Base-by-base conservation (phyloP, 2,329 filamentous ascomycete genomes). In the Fusarium kyushuense region DNA sequence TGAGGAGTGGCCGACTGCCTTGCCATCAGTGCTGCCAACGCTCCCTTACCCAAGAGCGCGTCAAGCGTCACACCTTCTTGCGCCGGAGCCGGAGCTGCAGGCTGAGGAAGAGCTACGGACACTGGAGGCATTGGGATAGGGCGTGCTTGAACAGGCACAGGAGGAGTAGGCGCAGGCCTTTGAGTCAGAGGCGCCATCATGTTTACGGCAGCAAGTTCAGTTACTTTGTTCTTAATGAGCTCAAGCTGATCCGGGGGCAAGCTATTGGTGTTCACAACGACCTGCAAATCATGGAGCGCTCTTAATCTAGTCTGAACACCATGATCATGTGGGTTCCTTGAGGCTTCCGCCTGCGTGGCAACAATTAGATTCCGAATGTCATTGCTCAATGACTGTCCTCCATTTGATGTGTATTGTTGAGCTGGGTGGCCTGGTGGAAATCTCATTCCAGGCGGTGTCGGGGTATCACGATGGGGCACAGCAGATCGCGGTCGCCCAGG, bases 191-290 rank as follows among this genome's bases (percentile, higher is more conserved):
- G 72, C 53, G 84, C 84, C 79, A 83, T 85, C 79, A 88, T 83
- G 76, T 85, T 86, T 87, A 87, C 81, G 84, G 88, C 76, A 79
- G 79, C 87, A 78, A 97, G 86, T 79, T 90, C 89, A 78, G 91
- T 89, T 79, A 97, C 90, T 86, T 96, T 93, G 77, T 91, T 90
- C 80, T 91, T 92, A 80, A 97, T 92, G 78, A 92, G 88, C 80
- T 92, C 89, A 77, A 97, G 86, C 82, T 97, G 92, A 75, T 94
- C 90, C 74, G 89, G 89, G 62, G 90, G 90, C 77, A 97, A 84
- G 76, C 90, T 89, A 79, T 93, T 91, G 72, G 86, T 90, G 78
- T 92, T 89, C 76, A 97, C 83, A 71, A 86, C 89, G 62, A 72
- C 75, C 82, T 97, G 93, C 69, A 98, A 86, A 79, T 96, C 92